Evolutionary conservation across 2,329 filamentous ascomycete genomes (phyloP), one percentile per base, ranked within the genome.

Genomic region (Colletotrichum brevisporum): DNA sequence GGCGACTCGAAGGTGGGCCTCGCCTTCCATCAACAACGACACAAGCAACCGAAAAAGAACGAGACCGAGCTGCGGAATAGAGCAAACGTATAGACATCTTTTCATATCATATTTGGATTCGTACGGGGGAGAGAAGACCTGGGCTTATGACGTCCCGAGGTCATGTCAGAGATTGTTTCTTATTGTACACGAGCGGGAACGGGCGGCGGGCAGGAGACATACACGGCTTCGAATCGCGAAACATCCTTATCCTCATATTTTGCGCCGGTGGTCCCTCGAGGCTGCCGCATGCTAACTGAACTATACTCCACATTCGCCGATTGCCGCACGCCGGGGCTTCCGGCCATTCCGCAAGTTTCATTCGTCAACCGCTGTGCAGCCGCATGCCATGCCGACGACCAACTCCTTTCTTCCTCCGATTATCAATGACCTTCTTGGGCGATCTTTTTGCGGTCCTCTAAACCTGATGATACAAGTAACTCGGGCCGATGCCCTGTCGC

Each of bases 181-280:
- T 18, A 10, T 48, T 63, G 60, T 65, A 68, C 24, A 58, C 54
- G 60, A 59, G 61, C 41, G 41, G 63, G 54, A 52, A 52, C 15
- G 57, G 63, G 31, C 27, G 13, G 31, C 13, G 41, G 24, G 39
- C 39, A 18, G 45, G 54, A 65, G 41, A 45, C 54, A 69, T 60
- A 69, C 48, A 69, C 61, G 66, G 55, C 48, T 26, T 53, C 24
- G n/a, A 54, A 69, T 69, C 48, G 48, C 66, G 61, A 66, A 68
- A 59, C 18, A 59, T 60, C 41, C 61, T 59, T 51, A 48, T 24
- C 45, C 45, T 65, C 45, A 24, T 21, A n/a, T 12, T 21, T 55
- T 63, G 31, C n/a, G 16, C 45, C 43, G 50, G 39, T 52, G n/a
- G 18, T 10, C 31, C 24, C 18, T 27, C n/a, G n/a, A 31, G 47